Evolutionary conservation across 2,329 filamentous ascomycete species (phyloP), one percentile per base, ranked within the genome.

Genomic region (Setomelanomma holmii): DNA sequence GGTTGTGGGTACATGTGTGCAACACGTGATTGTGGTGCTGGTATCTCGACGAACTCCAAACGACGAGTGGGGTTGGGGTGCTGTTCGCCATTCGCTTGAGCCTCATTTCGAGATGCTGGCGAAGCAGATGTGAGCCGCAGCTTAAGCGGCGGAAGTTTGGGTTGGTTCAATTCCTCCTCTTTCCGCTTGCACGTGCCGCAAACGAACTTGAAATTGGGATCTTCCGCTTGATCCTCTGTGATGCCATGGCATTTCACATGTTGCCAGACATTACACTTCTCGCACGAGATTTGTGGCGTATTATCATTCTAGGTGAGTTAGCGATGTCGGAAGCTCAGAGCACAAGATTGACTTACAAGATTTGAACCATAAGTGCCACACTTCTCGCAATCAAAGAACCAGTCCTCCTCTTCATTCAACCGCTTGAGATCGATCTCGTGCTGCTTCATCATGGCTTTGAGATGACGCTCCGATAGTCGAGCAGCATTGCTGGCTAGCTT

Each of bases 221-320:
- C 53, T 59, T 96, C 93, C 0, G 92, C 93, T 56, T 93, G 89
- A 53, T 83, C 79, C 64, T 96, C 85, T 40, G 84, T 84, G 58
- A 98, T 89, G 35, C 88, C 89, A 53, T 96, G 84, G 69, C 95
- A 99, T 66, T 89, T 91, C 80, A 92, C 96, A 71, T 99, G 95
- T 72, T 98, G 93, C 95, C 95, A 99, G 41, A 96, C 88, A 69
- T 89, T 96, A 79, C 95, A 99, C 61, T 83, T 87, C 70, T 99
- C 95, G 76, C 95, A 99, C 22, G 93, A 90, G 59, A 99, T 87
- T 71, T 92, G 96, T 71, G 96, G 93, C 6, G 91, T 89, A 30
- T 95, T 95, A 71, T 98, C 95, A 66, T 99, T 95, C 82, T 85
- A 56, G 14, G 22, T 24, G 45, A 72, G 66, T 62, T 36, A 56